Evolutionary conservation across 2,329 filamentous ascomycete genomes (phyloP), one percentile per base, ranked within the genome.

Genomic region (Davidsoniella neocaledoniae): DNA sequence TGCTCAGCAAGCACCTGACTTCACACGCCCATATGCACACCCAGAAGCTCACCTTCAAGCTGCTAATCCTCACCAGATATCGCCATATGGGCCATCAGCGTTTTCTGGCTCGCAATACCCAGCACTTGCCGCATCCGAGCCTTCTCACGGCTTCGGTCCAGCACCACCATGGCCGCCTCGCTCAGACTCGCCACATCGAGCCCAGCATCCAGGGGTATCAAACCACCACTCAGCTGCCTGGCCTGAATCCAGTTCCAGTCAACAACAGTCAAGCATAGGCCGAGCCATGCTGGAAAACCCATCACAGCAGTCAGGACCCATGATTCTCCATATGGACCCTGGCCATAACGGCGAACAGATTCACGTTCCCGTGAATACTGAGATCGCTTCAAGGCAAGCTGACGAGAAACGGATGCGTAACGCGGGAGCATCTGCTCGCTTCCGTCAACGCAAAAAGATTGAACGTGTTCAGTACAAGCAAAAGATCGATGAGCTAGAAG

Each of bases 341-440:
- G 47, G 37, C 3, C 17, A 17, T 14, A 40, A 43, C 16, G 41
- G 47, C 16, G 48, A 43, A 19, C 42, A 36, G 5, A 45, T 50
- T 3, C 16, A 42, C 5, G 48, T 53, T 3, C 21, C 44, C 16
- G 43, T 54, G 17, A 50, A 54, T 23, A 53, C 37, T 12, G 44
- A 51, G 12, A 54, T 53, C 43, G 86, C 82, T 10, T 93, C 86
- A 10, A 81, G 80, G 56, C 78, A 85, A 57, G 83, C 85, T 38
- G 84, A 91, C 58, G 85, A 93, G 63, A 94, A 91, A 65, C 73
- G 86, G 50, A 81, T 83, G 62, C 76, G 86, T 47, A 94, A 94
- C 59, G 86, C 86, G 39, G 83, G 83, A 44, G 86, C 86, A 5
- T 93, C 86, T 51, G 85, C 85, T 44, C 74, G 86, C 53, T 54